Base-by-base conservation (phyloP, 768 basidiomycete species). In the Filobasidium wieringae region DNA sequence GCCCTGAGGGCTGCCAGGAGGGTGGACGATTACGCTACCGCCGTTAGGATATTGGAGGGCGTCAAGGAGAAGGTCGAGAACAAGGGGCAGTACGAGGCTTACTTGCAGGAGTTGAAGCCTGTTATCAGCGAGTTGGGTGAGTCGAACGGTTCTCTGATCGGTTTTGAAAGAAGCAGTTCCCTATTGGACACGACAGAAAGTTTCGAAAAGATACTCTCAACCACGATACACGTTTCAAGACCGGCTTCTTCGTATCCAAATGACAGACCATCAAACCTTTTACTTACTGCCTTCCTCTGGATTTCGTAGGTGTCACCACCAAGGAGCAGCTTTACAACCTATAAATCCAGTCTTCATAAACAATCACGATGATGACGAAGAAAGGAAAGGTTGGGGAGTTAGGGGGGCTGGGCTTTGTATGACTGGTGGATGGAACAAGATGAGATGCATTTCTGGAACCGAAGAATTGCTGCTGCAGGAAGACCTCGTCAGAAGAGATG, bases 11-110 rank as follows among this genome's bases (percentile, higher is more conserved):
- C 63, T 7, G 63, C 69, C 43, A 61, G 95, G 64, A 82, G 91
- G 64, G 89, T 95, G 61, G 85, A 99, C 76, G 92, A 96, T 80
- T 97, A 87, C 75, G 85, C 93, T 40, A 99, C 95, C 37, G 92
- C 93, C 39, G 90, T 99, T 58, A 80, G 95, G 61, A 81, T 97
- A 66, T 88, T 96, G 69, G 93, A 97, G 80, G 95, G 93, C 60
- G 75, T 99, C 68, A 85, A 82, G 78, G 90, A 91, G 77, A 97
- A 99, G 80, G 91, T 95, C 47, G 95, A 99, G 80, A 97, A 92
- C 78, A 86, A 87, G 78, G 77, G 82, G 58, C 95, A 97, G 77
- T 97, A 97, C 72, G 79, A 89, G 78, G 83, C 84, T 31, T 97
- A 99, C 74, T 77, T 99, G 71, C 82, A 87, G 14, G 93, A 96